Percentiles rank a stretch among this genome's conserved stretches.
These are phyloP conservation scores for Euphrasia arctica DNA, from an alignment of 305 asterid genomes.

Conservation along the genomic window DNA sequence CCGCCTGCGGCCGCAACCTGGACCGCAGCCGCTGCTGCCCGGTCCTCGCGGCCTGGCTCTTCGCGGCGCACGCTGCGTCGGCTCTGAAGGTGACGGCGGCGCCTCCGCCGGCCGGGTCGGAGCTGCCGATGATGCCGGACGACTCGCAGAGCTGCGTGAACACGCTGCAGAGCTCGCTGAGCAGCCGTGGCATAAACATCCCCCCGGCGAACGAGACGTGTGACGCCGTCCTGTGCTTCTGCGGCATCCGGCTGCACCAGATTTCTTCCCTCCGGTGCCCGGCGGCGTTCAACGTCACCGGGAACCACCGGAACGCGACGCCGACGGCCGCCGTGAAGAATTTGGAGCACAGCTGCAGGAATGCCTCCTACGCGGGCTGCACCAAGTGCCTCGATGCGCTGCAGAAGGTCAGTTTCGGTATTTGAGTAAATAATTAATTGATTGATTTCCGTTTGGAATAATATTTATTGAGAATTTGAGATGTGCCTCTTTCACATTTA, in stretches of 20 bases:
- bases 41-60: slow-evolving; percentile 92
- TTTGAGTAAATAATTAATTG: background rate
- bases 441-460: background rate
- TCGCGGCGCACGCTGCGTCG: slow-evolving; percentile 88
- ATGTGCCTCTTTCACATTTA: slow-evolving; percentile 25
- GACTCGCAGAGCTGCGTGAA: slow-evolving; percentile 92
- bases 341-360: slow-evolving; percentile 69
- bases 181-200: slow-evolving; percentile 54
- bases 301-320: slow-evolving; percentile 44
- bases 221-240: slow-evolving; percentile 91
- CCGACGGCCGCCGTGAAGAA: slow-evolving; percentile 86
- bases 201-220: slow-evolving; percentile 83
- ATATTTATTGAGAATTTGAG: background rate
- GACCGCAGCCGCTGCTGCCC: slow-evolving; percentile 98
- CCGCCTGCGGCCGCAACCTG: slow-evolving; percentile 75
- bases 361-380: slow-evolving; percentile 82
- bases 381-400: slow-evolving; percentile 86
- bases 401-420: slow-evolving; percentile 58
- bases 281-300: slow-evolving; percentile 72
- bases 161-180: slow-evolving; percentile 67
- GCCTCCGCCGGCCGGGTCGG: slow-evolving; percentile 49
- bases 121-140: slow-evolving; percentile 89
- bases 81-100: slow-evolving; percentile 56
- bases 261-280: slow-evolving; percentile 72
- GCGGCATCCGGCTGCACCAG: slow-evolving; percentile 93